phyloP scores from a whole-genome alignment of 345 rosid genomes.

The Populus deltoides region DNA sequence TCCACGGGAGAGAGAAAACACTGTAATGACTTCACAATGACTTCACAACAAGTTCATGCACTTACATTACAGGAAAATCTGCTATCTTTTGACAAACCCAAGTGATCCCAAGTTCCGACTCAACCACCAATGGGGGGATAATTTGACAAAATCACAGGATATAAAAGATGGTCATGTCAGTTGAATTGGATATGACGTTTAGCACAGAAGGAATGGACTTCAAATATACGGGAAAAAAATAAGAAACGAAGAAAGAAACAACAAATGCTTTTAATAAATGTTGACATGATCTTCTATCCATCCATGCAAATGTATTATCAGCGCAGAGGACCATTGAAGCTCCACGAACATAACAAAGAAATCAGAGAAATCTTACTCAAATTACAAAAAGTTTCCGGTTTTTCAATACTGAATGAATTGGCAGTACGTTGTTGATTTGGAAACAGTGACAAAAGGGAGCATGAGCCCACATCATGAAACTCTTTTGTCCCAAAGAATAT shows the following conservation, averaged over 20 bases:
- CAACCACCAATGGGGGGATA: no score
- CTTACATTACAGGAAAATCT: no score
- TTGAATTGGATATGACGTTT: not conserved
- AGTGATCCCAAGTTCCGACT: no score
- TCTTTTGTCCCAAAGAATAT: constrained; percentile 13
- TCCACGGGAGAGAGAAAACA: not conserved
- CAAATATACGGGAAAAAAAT: no score
- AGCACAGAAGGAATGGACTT: not conserved
- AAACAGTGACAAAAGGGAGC: constrained; percentile 18
- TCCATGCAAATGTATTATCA: not conserved
- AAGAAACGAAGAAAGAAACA: not conserved
- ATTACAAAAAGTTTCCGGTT: not conserved
- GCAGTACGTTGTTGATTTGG: constrained; percentile 7
- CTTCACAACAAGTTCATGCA: not conserved
- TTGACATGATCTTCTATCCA: not conserved
- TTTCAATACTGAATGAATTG: not conserved
- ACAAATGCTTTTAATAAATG: not conserved
- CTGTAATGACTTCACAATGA: not conserved
- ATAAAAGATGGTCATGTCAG: not conserved
- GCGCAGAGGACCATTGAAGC: not conserved
- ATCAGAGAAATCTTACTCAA: not conserved
- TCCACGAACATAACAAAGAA: not conserved
- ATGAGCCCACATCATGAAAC: constrained; percentile 22
- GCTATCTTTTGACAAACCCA: no score
- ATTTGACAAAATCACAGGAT: not conserved